Percentiles rank a stretch among this genome's conserved stretches.
Conservation (phyloP, 257 asterid species). For the Solanum pinnatisectum region DNA sequence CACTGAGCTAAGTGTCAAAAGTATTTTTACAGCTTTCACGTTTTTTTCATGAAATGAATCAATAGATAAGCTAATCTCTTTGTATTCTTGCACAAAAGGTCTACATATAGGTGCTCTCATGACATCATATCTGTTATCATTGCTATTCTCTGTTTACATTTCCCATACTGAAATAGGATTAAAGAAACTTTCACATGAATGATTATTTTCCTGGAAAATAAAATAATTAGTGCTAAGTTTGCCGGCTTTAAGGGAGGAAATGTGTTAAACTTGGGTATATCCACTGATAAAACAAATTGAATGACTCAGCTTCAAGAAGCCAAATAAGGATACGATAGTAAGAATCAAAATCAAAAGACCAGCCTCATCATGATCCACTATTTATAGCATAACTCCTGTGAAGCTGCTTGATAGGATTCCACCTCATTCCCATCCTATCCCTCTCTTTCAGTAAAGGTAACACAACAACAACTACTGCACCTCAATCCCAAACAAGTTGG, state of each 20-base stretch:
- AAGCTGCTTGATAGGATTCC: not conserved
- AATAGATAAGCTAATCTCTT: not conserved
- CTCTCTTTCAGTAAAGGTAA: not conserved
- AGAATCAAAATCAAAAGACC: not conserved
- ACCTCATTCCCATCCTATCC: not conserved
- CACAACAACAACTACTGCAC: not conserved
- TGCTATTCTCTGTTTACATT: not conserved
- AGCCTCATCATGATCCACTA: not conserved
- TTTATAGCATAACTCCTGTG: not conserved
- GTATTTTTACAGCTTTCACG: not conserved
- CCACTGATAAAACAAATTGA: not conserved
- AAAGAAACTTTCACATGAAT: not conserved
- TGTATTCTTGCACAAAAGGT: not conserved
- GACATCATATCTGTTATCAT: not conserved
- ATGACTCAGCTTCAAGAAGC: not conserved
- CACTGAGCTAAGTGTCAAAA: not conserved
- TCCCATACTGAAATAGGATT: not conserved
- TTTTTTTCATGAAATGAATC: not conserved
- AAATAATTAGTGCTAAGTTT: not conserved
- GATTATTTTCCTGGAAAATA: not conserved
- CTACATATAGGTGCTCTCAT: not conserved
- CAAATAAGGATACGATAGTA: not conserved
- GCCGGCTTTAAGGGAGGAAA: not conserved
- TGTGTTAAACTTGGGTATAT: not conserved
- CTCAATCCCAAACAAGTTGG: not conserved